Evolutionary conservation across 116 monocot genomes (phyloP).

Genomic region (Iris pallida): DNA sequence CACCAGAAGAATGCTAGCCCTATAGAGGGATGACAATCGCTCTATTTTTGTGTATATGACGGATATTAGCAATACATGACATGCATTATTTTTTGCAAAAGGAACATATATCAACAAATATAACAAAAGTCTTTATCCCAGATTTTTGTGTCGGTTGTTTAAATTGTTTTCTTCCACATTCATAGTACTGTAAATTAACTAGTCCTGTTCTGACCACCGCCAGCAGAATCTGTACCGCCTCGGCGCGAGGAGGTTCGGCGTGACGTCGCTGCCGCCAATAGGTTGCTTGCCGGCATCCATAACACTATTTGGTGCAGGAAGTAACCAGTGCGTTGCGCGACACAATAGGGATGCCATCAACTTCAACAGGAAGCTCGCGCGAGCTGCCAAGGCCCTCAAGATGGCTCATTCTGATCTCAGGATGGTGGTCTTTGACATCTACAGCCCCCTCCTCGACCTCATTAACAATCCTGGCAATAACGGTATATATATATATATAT

Average conservation of each 20-base stretch:
- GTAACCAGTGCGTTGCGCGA: slow-evolving; percentile 33
- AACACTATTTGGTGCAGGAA: slow-evolving; percentile 53
- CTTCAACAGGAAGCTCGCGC: slow-evolving; percentile 50
- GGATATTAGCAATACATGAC: no score
- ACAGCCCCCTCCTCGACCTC: slow-evolving; percentile 46
- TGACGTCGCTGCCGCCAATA: slow-evolving; percentile 58
- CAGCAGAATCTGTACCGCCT: slow-evolving; percentile 38
- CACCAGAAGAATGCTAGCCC: no score
- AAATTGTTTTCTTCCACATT: no score
- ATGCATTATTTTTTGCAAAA: no score
- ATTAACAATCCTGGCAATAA: slow-evolving; percentile 39
- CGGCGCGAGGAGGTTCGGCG: slow-evolving; percentile 53
- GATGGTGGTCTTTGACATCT: slow-evolving; percentile 59
- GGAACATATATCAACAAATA: no score
- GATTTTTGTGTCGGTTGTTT: no score
- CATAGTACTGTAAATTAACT: neutral
- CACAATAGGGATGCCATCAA: slow-evolving; percentile 44
- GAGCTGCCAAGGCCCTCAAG: slow-evolving; percentile 25
- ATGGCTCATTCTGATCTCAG: slow-evolving; percentile 37
- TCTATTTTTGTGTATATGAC: no score
- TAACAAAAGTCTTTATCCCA: no score
- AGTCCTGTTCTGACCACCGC: neutral
- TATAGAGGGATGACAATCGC: no score
- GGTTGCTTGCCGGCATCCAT: slow-evolving; percentile 66
- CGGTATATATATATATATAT: slow-evolving; percentile 25